Evolutionary conservation across 257 asterid species (phyloP).

Genomic region (Gentiana macrophylla): DNA sequence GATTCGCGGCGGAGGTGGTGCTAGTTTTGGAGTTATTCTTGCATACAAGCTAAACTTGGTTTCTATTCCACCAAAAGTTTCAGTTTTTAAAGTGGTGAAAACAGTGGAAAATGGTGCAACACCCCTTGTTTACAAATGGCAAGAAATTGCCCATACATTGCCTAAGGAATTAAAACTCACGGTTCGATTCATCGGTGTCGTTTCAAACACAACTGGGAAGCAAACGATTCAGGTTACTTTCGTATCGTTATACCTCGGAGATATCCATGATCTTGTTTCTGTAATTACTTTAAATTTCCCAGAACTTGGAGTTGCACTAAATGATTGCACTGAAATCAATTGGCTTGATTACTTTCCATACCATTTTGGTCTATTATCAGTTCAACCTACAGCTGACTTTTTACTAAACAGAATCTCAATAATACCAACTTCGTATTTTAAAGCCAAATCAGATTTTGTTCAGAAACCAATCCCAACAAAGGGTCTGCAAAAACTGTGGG

Average conservation of each 20-base stretch:
- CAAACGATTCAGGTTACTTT: background rate
- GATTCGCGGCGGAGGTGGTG: conserved; percentile 14
- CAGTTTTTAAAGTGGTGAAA: conserved; percentile 4
- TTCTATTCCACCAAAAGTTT: background rate
- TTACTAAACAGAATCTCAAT: background rate
- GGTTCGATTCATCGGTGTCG: too few relatives aligned
- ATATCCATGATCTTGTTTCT: background rate
- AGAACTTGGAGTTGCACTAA: background rate
- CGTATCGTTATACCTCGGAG: background rate
- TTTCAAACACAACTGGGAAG: background rate
- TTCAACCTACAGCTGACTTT: background rate
- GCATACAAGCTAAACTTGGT: conserved; percentile 11
- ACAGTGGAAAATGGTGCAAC: background rate
- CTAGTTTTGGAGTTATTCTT: conserved; percentile 13
- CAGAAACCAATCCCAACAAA: conserved; percentile 1
- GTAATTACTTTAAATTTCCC: background rate
- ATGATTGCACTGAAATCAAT: background rate
- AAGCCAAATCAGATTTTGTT: conserved; percentile 6
- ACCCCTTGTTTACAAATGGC: conserved; percentile 3
- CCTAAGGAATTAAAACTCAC: background rate
- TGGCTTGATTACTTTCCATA: background rate
- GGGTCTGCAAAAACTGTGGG: background rate
- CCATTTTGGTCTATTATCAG: background rate
- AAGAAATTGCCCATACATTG: conserved; percentile 1
- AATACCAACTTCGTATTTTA: background rate